Conservation (phyloP, 2,329 filamentous ascomycete species). For the Cytospora mali region DNA sequence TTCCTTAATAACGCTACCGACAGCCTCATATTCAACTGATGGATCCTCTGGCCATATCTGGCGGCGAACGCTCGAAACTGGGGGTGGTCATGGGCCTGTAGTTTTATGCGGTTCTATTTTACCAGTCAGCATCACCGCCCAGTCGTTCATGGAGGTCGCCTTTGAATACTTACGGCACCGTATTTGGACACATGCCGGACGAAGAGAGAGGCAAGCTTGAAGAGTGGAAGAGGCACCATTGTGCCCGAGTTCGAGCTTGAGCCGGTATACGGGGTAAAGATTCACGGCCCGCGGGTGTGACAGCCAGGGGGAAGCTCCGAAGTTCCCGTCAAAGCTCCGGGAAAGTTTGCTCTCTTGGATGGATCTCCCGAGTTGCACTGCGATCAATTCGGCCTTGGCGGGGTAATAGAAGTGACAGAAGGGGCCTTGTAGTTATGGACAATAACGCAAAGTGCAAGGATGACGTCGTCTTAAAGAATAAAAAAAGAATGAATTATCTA, state of each 20-base stretch:
- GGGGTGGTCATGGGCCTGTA: slow-evolving; percentile 65
- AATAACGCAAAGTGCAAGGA: neutral
- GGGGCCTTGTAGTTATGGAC: neutral
- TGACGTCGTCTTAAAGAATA: neutral
- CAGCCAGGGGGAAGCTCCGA: slow-evolving; percentile 10
- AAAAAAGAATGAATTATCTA: no score
- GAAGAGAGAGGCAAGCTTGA: slow-evolving; percentile 67
- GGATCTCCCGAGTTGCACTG: neutral
- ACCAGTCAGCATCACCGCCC: slow-evolving; percentile 6
- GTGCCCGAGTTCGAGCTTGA: slow-evolving; percentile 14
- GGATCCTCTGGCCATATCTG: slow-evolving; percentile 63
- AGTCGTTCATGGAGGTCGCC: neutral
- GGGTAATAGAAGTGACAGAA: no score
- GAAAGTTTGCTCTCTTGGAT: neutral
- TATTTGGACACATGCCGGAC: slow-evolving; percentile 70
- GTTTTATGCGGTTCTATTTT: slow-evolving; percentile 66
- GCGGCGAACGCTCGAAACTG: slow-evolving; percentile 63
- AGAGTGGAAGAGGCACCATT: slow-evolving; percentile 68
- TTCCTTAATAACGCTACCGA: slow-evolving; percentile 63
- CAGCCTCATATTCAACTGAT: slow-evolving; percentile 68
- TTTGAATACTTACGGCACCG: slow-evolving; percentile 59
- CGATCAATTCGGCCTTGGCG: neutral
- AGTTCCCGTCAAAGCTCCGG: slow-evolving; percentile 2
- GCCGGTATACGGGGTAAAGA: neutral
- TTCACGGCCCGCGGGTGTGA: slow-evolving; percentile 5